A percentile compares a stretch with the other conserved stretches of the same genome.
Evolutionary conservation across 768 basidiomycete genomes (phyloP).

Genomic region (Boletus tomentosulus): DNA sequence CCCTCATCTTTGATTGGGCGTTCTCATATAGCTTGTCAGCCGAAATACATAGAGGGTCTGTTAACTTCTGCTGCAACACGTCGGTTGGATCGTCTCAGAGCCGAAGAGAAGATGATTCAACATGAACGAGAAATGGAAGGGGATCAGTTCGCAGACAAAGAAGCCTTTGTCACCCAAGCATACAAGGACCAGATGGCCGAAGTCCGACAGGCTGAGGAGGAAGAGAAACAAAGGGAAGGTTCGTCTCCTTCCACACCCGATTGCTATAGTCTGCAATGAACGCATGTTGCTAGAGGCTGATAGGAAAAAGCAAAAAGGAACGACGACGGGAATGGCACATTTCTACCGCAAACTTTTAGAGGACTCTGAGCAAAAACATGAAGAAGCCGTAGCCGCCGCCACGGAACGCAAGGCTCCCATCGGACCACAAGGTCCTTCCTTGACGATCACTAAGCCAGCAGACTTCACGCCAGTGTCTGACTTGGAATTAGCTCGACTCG

Average conservation of each 20-base stretch:
- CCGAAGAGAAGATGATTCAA: conserved; percentile 98
- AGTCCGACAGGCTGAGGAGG: conserved; percentile 85
- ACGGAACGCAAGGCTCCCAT: conserved; percentile 44
- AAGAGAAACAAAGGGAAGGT: conserved; percentile 89
- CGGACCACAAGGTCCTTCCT: conserved; percentile 59
- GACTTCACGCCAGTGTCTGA: conserved; percentile 65
- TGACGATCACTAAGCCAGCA: conserved; percentile 73
- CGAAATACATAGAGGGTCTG: conserved; percentile 87
- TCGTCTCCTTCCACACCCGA: conserved; percentile 18
- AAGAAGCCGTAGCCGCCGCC: conserved; percentile 80
- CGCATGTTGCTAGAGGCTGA: conserved; percentile 39
- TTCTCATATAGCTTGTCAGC: conserved; percentile 43
- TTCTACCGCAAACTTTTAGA: conserved; percentile 79
- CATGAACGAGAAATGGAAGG: conserved; percentile 90
- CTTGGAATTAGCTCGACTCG: conserved; percentile 64
- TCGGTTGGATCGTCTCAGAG: conserved; percentile 81
- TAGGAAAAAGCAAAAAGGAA: conserved; percentile 55
- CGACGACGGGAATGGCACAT: conserved; percentile 76
- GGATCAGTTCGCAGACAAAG: conserved; percentile 90
- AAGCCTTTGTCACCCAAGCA: conserved; percentile 94
- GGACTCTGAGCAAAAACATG: conserved; percentile 77
- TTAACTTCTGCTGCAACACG: conserved; percentile 82
- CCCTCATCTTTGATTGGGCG: background rate
- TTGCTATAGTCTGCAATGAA: background rate
- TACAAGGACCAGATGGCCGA: conserved; percentile 97